Evolutionary conservation across 148 eudicot genomes (phyloP), one percentile per base, ranked within the genome.

Genomic region (Hydrangea macrophylla): DNA sequence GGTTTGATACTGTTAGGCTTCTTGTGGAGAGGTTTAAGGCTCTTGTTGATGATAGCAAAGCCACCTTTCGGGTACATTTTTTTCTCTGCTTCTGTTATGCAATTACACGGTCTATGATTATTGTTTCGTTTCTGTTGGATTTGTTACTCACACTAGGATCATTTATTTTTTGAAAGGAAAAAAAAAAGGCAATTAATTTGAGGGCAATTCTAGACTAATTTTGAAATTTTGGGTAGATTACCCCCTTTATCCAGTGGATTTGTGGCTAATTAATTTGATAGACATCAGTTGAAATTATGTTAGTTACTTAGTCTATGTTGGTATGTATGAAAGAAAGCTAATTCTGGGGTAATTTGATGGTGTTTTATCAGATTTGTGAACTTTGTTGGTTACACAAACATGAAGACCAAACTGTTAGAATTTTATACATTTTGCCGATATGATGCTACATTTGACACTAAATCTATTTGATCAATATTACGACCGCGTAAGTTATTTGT

Each of bases 21-120:
- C 88, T 93, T 25, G 79, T 82, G 63, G 92, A 86, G 42, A 83
- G 83, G 55, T 90, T 93, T 54, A 80, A 70, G 75, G 85, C 62
- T 13, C 80, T 88, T 23, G 89, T 94, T 69, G 85, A 86, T 42
- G 96, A 90, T 33, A 82, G 90, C 76, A 77, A 68, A 63, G 77
- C 76, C 36, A 75, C 67, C 67, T 81, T 83, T 64, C 84, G 84
- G 88, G 98, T 93, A 85, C 18, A 25, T 33, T 4, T 65, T 62
- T 17, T 23, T 27, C 32, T 48, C 32, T 28, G 12, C 18, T 28
- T 15, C 18, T 58, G 9, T 20, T 28, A 11, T 53, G n/a, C n/a
- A 33, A 15, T 2, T 48, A 11, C 53, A 18, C n/a, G 3, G 3
- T 48, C 53, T 48, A 48, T 9, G 4, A 48, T 48, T 15, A 48